phyloP scores from a whole-genome alignment of 2,329 filamentous ascomycete genomes.

The Niveomyces coronatus region DNA sequence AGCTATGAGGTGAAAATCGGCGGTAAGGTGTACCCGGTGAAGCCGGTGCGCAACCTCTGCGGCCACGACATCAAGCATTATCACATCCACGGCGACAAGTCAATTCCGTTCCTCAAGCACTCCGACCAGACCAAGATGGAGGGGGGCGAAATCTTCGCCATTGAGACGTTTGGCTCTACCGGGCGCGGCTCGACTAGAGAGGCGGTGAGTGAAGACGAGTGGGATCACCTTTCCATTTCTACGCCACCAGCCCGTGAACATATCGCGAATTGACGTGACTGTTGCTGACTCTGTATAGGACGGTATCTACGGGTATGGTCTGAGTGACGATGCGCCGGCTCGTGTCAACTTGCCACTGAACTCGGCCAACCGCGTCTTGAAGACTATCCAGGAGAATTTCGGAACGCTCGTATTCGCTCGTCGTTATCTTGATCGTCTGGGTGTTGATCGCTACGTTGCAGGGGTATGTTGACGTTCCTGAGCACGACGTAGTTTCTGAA shows the following conservation, averaged over 20 bases:
- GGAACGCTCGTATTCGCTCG: conserved; percentile 51
- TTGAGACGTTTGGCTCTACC: conserved; percentile 87
- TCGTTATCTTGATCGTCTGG: conserved; percentile 54
- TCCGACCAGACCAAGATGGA: conserved; percentile 86
- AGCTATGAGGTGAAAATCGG: conserved; percentile 77
- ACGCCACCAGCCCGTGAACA: too few species aligned
- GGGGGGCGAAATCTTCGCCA: conserved; percentile 84
- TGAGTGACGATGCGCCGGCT: conserved; percentile 26
- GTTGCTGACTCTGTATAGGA: conserved; percentile 9
- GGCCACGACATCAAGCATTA: conserved; percentile 80
- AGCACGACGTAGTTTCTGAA: background rate
- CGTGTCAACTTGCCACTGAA: conserved; percentile 30
- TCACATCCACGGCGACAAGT: conserved; percentile 80
- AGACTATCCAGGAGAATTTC: conserved; percentile 51
- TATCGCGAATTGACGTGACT: too few species aligned
- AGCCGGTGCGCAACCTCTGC: conserved; percentile 71
- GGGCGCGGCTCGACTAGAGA: conserved; percentile 73
- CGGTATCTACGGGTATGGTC: conserved; percentile 43
- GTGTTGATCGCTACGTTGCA: conserved; percentile 46
- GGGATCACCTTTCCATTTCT: too few species aligned
- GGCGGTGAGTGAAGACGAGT: conserved; percentile 26
- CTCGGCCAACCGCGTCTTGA: conserved; percentile 46
- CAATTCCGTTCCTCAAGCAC: conserved; percentile 79
- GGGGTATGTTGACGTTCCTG: conserved; percentile 30
- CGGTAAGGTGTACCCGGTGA: conserved; percentile 66